phyloP scores from a whole-genome alignment of 306 rosid genomes.

The Malus asiatica region DNA sequence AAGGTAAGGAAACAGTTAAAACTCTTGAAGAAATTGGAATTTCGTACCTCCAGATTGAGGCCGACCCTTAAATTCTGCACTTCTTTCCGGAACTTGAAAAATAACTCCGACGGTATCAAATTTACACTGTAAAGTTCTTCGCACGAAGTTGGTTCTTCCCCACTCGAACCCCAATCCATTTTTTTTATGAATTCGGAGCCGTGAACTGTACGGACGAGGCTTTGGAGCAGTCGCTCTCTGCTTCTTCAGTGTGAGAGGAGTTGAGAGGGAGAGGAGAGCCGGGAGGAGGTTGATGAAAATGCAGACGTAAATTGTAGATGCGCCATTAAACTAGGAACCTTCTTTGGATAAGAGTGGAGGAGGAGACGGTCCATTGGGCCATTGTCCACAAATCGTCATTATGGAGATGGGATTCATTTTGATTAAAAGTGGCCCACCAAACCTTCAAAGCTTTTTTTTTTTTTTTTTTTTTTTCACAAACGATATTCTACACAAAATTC shows the following conservation, averaged over 20 bases:
- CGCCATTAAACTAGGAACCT: not conserved
- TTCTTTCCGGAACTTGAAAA: constrained; percentile 78
- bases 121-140: constrained; percentile 64
- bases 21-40: not conserved
- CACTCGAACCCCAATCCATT: constrained; percentile 48
- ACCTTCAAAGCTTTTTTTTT: not conserved
- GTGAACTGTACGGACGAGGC: constrained; percentile 1
- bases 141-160: constrained; percentile 63
- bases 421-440: not conserved
- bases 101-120: constrained; percentile 72
- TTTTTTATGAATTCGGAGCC: not conserved
- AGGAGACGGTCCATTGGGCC: not conserved
- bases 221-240: not conserved
- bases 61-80: constrained; percentile 72
- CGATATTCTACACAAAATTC: too few relatives aligned
- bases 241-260: not conserved
- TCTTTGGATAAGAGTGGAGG: not conserved
- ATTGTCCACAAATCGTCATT: not conserved
- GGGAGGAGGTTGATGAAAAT: not conserved
- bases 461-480: too few relatives aligned
- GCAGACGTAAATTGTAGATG: not conserved
- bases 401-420: not conserved
- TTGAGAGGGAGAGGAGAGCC: not conserved
- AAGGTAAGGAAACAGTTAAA: not conserved
- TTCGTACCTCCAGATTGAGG: constrained; percentile 71